A percentile compares a stretch with the other conserved stretches of the same genome.
phyloP scores from a whole-genome alignment of 306 rosid species.

The Dalbergia cochinchinensis region DNA sequence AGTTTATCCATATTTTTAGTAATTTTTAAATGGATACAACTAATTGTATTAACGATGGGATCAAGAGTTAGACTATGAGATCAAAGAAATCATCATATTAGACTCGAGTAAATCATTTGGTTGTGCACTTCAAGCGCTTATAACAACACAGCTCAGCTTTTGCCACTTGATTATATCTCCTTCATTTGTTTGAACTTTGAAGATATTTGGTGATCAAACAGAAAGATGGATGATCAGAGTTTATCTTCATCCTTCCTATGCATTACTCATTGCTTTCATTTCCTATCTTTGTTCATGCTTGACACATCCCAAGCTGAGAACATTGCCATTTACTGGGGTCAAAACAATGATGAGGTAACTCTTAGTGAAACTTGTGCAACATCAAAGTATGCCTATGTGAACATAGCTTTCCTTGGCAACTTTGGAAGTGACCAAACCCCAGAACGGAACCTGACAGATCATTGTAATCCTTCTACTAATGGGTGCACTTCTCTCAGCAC shows the following conservation, averaged over 20 bases:
- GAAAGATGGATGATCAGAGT: constrained; percentile 34
- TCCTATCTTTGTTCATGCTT: not conserved
- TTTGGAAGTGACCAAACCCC: constrained; percentile 39
- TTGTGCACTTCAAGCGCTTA: no score
- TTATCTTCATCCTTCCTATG: not conserved
- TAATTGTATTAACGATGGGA: no score
- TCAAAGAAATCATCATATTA: no score
- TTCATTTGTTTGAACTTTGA: not conserved
- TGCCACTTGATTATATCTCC: not conserved
- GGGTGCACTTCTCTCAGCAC: not conserved
- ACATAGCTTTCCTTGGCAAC: constrained; percentile 16
- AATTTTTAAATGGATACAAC: no score
- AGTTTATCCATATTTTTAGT: no score
- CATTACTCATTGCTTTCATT: not conserved
- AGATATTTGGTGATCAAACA: not conserved
- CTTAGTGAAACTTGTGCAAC: constrained; percentile 41
- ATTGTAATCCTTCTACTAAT: constrained; percentile 21
- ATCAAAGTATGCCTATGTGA: constrained; percentile 25
- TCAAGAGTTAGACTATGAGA: no score
- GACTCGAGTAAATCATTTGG: no score
- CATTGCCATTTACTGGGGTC: constrained; percentile 44
- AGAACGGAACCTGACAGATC: not conserved
- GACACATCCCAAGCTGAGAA: not conserved
- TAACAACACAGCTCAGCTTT: not conserved
- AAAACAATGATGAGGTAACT: constrained; percentile 2